Conservation (phyloP, 306 rosid genomes). For the Luffa aegyptiaca region DNA sequence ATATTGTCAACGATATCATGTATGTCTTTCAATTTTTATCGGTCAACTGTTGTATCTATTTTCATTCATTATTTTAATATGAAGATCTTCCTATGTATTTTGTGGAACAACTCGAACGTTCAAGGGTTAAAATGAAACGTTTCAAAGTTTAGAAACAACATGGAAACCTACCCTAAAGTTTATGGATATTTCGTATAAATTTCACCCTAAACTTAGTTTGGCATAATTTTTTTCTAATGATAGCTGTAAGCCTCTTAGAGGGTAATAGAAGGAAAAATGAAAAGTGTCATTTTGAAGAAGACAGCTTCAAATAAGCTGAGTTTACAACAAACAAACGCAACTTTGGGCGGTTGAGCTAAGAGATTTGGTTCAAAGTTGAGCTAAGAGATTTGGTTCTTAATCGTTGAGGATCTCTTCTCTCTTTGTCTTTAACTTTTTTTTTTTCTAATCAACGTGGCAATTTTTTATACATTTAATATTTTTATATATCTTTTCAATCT, state of each 20-base stretch:
- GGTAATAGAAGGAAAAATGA: too few relatives aligned
- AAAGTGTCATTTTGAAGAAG: not conserved
- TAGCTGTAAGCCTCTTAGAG: not conserved
- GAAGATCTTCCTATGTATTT: too few relatives aligned
- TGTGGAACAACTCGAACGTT: too few relatives aligned
- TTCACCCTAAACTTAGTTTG: too few relatives aligned
- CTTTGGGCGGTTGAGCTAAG: slow-evolving; percentile 9
- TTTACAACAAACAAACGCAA: slow-evolving; percentile 6
- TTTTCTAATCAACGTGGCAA: not conserved
- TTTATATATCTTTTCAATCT: not conserved
- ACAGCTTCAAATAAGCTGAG: slow-evolving; percentile 2
- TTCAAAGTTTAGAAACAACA: too few relatives aligned
- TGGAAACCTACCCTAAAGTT: too few relatives aligned
- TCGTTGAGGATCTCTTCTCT: not conserved
- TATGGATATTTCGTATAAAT: too few relatives aligned
- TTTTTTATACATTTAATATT: not conserved
- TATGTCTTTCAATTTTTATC: too few relatives aligned
- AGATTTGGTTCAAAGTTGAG: slow-evolving; percentile 2
- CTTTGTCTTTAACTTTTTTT: not conserved
- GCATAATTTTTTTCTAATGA: not conserved
- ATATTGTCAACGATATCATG: too few relatives aligned
- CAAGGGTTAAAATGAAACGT: too few relatives aligned
- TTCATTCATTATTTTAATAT: too few relatives aligned
- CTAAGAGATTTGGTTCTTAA: not conserved
- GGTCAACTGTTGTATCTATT: too few relatives aligned